Conservation (phyloP, 331 rosid species). For the Acacia concinna region DNA sequence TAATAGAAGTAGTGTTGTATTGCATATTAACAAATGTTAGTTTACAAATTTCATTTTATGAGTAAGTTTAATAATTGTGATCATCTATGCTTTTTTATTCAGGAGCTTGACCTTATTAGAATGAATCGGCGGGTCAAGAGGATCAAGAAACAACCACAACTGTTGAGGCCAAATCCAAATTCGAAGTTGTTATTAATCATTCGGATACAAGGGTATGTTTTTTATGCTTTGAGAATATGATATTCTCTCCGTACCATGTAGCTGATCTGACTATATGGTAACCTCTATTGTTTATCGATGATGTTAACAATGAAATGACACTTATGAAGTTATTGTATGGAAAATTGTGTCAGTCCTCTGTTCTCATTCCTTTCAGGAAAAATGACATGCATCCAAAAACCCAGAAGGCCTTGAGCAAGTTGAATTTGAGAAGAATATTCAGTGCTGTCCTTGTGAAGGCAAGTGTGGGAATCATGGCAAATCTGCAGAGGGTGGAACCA, state of each 20-base stretch:
- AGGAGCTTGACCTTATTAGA: slow-evolving; percentile 79
- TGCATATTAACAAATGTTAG: neutral
- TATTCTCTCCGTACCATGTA: neutral
- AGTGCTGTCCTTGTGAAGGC: slow-evolving; percentile 75
- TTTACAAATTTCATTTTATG: neutral
- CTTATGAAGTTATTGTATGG: neutral
- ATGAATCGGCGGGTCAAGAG: slow-evolving; percentile 75
- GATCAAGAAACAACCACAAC: slow-evolving; percentile 37
- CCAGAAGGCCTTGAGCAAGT: slow-evolving; percentile 53
- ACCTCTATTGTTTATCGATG: neutral
- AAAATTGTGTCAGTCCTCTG: neutral
- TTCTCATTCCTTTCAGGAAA: slow-evolving; percentile 44
- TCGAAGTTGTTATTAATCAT: slow-evolving; percentile 58
- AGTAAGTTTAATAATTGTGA: neutral
- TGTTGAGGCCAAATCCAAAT: slow-evolving; percentile 29
- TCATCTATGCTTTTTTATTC: neutral
- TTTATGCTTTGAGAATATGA: neutral
- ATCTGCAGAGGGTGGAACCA: slow-evolving; percentile 78
- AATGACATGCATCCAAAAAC: slow-evolving; percentile 81
- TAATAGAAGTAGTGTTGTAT: neutral
- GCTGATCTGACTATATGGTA: neutral
- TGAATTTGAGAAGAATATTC: slow-evolving; percentile 64
- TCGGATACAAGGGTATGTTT: slow-evolving; percentile 70
- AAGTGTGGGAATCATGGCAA: slow-evolving; percentile 52
- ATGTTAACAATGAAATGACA: neutral